These are phyloP conservation scores for Pichia sp. DNA, from an alignment of 1,139 yeast species.

Conservation along the genomic window DNA sequence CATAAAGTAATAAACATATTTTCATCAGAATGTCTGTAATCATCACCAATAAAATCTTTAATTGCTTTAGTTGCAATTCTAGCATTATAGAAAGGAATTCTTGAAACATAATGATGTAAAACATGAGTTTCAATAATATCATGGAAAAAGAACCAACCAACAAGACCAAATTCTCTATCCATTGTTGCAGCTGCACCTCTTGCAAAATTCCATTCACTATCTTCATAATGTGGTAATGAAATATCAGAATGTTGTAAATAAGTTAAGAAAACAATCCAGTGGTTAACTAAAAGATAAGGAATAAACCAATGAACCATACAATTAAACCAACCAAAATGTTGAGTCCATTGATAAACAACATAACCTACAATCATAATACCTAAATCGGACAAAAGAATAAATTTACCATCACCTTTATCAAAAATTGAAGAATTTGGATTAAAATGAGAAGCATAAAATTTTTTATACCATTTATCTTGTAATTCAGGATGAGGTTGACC, in stretches of 20 bases:
- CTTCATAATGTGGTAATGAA: constrained; percentile 70
- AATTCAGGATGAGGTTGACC: constrained; percentile 59
- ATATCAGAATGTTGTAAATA: constrained; percentile 83
- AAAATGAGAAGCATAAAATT: constrained; percentile 52
- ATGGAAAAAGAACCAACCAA: constrained; percentile 77
- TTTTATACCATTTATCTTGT: constrained; percentile 32
- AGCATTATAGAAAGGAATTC: constrained; percentile 84
- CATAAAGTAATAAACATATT: constrained; percentile 71
- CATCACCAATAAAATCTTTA: constrained; percentile 76
- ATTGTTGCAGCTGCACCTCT: constrained; percentile 87
- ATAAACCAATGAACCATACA: constrained; percentile 65
- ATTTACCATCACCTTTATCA: constrained; percentile 64
- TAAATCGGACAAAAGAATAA: constrained; percentile 62
- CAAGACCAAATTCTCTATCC: constrained; percentile 76
- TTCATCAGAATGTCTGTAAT: constrained; percentile 60
- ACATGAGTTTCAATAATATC: constrained; percentile 89
- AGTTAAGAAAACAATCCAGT: constrained; percentile 84
- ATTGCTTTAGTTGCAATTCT: constrained; percentile 76
- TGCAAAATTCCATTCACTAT: constrained; percentile 75
- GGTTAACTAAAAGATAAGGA: constrained; percentile 79
- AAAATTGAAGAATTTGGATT: constrained; percentile 69
- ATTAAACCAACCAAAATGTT: constrained; percentile 56
- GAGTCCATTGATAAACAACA: constrained; percentile 58
- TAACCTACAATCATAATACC: constrained; percentile 55
- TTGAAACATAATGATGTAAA: constrained; percentile 75